phyloP scores from a whole-genome alignment of 2,329 filamentous ascomycete species.

The Talaromyces piceae region DNA sequence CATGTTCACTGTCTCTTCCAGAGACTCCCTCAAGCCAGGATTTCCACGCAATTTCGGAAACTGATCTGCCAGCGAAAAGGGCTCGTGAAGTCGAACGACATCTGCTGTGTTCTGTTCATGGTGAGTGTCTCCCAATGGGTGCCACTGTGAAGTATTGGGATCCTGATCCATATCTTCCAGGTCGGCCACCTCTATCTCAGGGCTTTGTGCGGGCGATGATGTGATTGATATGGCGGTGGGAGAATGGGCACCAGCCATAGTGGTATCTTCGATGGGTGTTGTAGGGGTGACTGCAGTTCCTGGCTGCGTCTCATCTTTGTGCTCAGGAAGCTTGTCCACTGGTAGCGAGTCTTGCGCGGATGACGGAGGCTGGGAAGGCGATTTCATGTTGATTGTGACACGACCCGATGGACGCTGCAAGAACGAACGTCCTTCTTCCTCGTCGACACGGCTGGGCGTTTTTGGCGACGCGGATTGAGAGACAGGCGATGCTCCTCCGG shows the following conservation, averaged over 20 bases:
- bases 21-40: conserved; percentile 23
- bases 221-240: conserved; percentile 32
- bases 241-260: conserved; percentile 16
- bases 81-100: conserved; percentile 29
- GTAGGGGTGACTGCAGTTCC: conserved; percentile 10
- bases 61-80: conserved; percentile 23
- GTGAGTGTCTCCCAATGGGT: conserved; percentile 27
- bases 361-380: conserved; percentile 17
- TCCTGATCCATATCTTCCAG: conserved; percentile 44
- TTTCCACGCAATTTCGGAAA: conserved; percentile 30
- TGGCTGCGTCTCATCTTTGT: conserved; percentile 10
- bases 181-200: conserved; percentile 44
- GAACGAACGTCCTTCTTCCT: too few species aligned
- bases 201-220: conserved; percentile 38
- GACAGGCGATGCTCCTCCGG: conserved; percentile 15
- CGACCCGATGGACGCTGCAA: conserved; percentile 34
- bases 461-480: conserved; percentile 21
- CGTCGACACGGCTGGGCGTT: conserved; percentile 17
- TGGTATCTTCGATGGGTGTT: conserved; percentile 10
- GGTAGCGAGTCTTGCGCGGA: neutral
- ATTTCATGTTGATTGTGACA: conserved; percentile 43
- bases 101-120: conserved; percentile 22
- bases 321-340: conserved; percentile 10
- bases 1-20: conserved; percentile 24
- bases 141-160: conserved; percentile 39